phyloP scores from a whole-genome alignment of 2,329 filamentous ascomycete species.

The Clonostachys solani region DNA sequence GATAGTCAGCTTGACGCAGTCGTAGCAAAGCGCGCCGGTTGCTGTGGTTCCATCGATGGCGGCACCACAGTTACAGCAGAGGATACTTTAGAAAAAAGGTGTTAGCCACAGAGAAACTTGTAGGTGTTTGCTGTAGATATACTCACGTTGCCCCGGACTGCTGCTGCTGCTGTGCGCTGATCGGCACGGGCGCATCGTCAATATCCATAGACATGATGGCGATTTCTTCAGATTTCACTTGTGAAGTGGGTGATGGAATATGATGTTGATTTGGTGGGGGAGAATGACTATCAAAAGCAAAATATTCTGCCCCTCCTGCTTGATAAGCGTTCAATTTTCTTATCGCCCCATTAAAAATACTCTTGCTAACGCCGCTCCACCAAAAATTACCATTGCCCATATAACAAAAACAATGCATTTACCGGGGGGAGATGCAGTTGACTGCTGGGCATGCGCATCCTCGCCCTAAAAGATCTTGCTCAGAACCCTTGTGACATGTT shows the following conservation, averaged over 20 bases:
- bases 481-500: slow-evolving; percentile 54
- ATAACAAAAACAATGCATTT: too few relatives aligned
- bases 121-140: not conserved
- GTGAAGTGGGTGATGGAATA: not conserved
- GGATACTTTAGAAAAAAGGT: slow-evolving; percentile 48
- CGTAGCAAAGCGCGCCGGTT: slow-evolving; percentile 86
- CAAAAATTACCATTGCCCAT: too few relatives aligned
- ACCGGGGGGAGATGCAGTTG: too few relatives aligned
- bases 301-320: slow-evolving; percentile 9
- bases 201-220: slow-evolving; percentile 36
- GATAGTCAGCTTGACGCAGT: slow-evolving; percentile 91
- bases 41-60: slow-evolving; percentile 88
- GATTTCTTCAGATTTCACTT: slow-evolving; percentile 1
- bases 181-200: slow-evolving; percentile 33
- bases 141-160: slow-evolving; percentile 34
- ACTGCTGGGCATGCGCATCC: too few relatives aligned
- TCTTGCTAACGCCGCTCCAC: too few relatives aligned
- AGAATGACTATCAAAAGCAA: slow-evolving; percentile 1
- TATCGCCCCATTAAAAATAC: slow-evolving; percentile 2
- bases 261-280: not conserved
- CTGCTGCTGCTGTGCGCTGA: slow-evolving; percentile 24
- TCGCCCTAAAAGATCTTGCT: slow-evolving; percentile 57
- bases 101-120: not conserved
- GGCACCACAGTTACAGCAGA: slow-evolving; percentile 96
- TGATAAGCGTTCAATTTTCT: slow-evolving; percentile 8